Percentiles rank a stretch among this genome's conserved stretches.
Evolutionary conservation across 352 stramenopile species (phyloP).

Genomic region (Phytophthora sojae): DNA sequence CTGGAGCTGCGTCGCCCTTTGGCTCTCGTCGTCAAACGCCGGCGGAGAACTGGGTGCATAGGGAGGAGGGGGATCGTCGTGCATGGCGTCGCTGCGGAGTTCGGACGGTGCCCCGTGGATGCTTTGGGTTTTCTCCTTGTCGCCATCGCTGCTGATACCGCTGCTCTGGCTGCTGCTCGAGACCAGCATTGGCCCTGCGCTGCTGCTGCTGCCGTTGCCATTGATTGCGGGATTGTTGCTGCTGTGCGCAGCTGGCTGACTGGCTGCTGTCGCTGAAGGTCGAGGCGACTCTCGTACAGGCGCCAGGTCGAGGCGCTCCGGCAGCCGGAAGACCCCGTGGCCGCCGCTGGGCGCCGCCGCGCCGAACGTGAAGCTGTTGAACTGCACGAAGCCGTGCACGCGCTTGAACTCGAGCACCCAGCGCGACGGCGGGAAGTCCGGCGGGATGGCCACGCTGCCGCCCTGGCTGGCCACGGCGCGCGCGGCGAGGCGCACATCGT

Average conservation of each 20-base stretch:
- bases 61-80: neutral
- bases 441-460: constrained; percentile 37
- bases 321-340: constrained; percentile 14
- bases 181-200: neutral
- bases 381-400: constrained; percentile 49
- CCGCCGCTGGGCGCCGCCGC: neutral
- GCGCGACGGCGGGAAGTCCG: constrained; percentile 54
- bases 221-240: constrained; percentile 3
- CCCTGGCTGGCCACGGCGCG: constrained; percentile 52
- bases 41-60: no score
- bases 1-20: constrained; percentile 5
- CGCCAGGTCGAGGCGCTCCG: constrained; percentile 23
- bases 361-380: constrained; percentile 36
- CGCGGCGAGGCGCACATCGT: constrained; percentile 58
- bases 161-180: constrained; percentile 21
- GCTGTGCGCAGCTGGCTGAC: neutral
- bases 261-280: neutral
- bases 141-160: constrained; percentile 13
- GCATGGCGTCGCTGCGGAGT: neutral
- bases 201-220: neutral
- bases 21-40: constrained; percentile 6
- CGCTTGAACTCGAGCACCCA: constrained; percentile 66
- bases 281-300: neutral
- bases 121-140: constrained; percentile 6
- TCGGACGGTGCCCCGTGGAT: neutral